Percentiles rank a stretch among this genome's conserved stretches.
These are phyloP conservation scores for Tricholoma terreum DNA, from an alignment of 768 basidiomycete species.

Conservation along the genomic window DNA sequence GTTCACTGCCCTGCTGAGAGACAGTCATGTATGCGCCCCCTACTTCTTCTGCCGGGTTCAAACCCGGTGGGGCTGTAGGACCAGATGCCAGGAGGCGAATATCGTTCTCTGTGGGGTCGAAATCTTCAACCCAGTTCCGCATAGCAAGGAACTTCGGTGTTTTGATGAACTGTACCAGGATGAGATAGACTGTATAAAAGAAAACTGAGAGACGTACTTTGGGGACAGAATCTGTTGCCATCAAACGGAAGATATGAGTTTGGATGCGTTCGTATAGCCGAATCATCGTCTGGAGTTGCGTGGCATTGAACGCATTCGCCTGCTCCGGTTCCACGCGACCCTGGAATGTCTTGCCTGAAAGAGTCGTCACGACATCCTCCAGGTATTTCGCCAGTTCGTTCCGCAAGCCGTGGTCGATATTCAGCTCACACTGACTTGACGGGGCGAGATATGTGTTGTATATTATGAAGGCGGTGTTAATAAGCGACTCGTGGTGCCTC, in stretches of 20 bases:
- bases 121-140: conserved; percentile 75
- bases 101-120: conserved; percentile 62
- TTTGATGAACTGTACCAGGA: conserved; percentile 70
- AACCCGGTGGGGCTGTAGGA: conserved; percentile 69
- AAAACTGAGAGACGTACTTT: conserved; percentile 52
- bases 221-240: conserved; percentile 99
- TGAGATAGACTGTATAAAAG: conserved; percentile 10
- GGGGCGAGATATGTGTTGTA: conserved; percentile 96
- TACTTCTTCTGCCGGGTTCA: conserved; percentile 60
- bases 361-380: conserved; percentile 78
- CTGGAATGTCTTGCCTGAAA: conserved; percentile 74
- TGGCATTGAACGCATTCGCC: conserved; percentile 85
- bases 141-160: conserved; percentile 78
- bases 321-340: conserved; percentile 82
- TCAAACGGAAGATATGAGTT: conserved; percentile 92
- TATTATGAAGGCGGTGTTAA: conserved; percentile 90
- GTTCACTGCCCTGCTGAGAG: conserved; percentile 76
- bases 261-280: conserved; percentile 94
- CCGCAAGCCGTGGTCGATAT: conserved; percentile 95
- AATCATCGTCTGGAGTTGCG: conserved; percentile 92
- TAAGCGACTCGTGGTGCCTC: conserved; percentile 91
- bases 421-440: conserved; percentile 92
- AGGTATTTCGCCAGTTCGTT: conserved; percentile 94
- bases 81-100: conserved; percentile 50
- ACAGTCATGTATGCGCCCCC: conserved; percentile 87